Evolutionary conservation across 192 early-diverging fungal species (phyloP).

Genomic region (Linderina pennispora): DNA sequence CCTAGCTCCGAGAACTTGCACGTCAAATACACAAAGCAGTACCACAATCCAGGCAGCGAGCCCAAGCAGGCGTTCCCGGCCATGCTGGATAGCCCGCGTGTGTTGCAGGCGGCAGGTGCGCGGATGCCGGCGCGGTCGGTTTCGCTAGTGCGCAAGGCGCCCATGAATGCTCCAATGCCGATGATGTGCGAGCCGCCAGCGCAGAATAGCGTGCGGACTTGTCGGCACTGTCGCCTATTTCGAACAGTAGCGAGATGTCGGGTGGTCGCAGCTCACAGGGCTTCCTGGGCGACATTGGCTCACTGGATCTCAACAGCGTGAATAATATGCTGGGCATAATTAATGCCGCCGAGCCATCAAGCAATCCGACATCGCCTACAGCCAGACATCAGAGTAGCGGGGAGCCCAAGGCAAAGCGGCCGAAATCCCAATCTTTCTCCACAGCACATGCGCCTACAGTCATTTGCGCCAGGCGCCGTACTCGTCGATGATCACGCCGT

Average conservation of each 20-base stretch:
- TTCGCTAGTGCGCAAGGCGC: no score
- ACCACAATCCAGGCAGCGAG: constrained; percentile 45
- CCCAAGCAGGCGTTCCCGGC: no score
- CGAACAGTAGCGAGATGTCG: constrained; percentile 1
- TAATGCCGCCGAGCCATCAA: not conserved
- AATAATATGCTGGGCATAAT: constrained; percentile 10
- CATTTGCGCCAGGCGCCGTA: not conserved
- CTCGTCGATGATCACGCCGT: not conserved
- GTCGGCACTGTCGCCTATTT: constrained; percentile 25
- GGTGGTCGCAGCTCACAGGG: not conserved
- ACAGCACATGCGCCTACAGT: no score
- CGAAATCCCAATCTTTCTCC: constrained; percentile 14
- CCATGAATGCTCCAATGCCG: no score
- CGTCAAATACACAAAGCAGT: constrained; percentile 46
- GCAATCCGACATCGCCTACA: no score
- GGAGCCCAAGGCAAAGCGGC: constrained; percentile 26
- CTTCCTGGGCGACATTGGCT: not conserved
- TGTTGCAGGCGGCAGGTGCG: no score
- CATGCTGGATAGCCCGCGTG: no score
- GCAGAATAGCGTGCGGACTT: no score
- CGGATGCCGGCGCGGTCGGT: no score
- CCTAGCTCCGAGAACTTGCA: constrained; percentile 35
- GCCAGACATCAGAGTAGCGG: no score
- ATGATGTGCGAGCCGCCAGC: no score
- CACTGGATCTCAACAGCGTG: constrained; percentile 5